Conservation (phyloP, 148 eudicot genomes). For the Chenopodium album region DNA sequence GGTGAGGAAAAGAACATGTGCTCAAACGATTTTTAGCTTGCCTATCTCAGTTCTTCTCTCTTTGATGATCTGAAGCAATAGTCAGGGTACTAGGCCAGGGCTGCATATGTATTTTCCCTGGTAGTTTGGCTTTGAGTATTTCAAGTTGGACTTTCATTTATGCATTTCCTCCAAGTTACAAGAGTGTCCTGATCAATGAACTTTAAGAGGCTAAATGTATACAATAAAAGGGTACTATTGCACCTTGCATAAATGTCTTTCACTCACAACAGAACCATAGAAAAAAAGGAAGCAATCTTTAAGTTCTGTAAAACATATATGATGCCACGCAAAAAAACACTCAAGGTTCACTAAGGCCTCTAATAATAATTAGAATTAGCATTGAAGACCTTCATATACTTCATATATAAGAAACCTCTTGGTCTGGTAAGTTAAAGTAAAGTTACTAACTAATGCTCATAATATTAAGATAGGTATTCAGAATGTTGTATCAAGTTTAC, state of each 20-base stretch:
- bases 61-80: background rate
- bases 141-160: background rate
- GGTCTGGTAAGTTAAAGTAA: background rate
- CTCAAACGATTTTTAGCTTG: background rate
- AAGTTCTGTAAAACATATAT: constrained; percentile 4
- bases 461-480: background rate
- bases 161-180: background rate
- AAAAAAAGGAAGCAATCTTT: background rate
- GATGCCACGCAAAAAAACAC: background rate
- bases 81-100: background rate
- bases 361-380: background rate
- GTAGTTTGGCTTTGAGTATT: background rate
- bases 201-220: background rate
- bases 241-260: background rate
- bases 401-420: no score
- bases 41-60: background rate
- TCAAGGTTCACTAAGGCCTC: background rate
- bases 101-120: background rate
- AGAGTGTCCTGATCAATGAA: background rate
- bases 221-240: background rate
- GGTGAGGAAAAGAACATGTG: background rate
- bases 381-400: background rate
- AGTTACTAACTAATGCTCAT: background rate
- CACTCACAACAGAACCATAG: background rate
- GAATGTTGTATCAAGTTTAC: background rate